Evolutionary conservation across 177 flowering plant genomes (phyloP), one percentile per base, ranked within the genome.

Genomic region (Vitis hybrid): DNA sequence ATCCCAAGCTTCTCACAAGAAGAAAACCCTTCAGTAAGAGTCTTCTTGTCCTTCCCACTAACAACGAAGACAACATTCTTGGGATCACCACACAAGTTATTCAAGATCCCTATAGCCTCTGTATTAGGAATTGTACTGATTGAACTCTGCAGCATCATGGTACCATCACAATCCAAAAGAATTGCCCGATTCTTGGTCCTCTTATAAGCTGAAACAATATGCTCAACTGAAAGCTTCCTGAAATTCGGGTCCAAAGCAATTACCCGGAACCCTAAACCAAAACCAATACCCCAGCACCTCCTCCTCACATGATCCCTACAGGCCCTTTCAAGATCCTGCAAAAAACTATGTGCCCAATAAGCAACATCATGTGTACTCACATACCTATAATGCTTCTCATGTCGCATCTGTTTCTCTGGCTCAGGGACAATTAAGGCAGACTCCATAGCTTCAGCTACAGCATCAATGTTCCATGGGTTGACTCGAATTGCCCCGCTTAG

Each of bases 211-310:
- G 98, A 94, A 68, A 89, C 97, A 78, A 92, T 88, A 72, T 90
- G 94, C 27, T 94, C 98, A 65, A 87, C 83, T 4, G 97, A 87
- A 16, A 94, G 90, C 83, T 94, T 94, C 81, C 91, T 76, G 75
- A 94, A 94, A 72, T 75, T 90, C 12, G 92, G 97, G 75, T 91
- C 97, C 71, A 94, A 76, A 1, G 98, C 90, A 52, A 94, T 81
- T 1, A 94, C 94, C 58, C 97, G 84, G 69, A 94, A 94, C 3
- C 94, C 90, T 59, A 94, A 82, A 32, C 98, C 97, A 75, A 94
- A 94, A 11, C 98, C 97, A 65, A 92, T 89, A 16, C 98, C 97
- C 97, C 97, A 94, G 76, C 92, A 94, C 67, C 94, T 87, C 72
- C 89, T 84, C 82, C 86, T 81, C 63, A 80, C 76, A 81, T 94